Conservation (phyloP, 495 filamentous ascomycete genomes). For the Hypomontagnella submonticulosa region DNA sequence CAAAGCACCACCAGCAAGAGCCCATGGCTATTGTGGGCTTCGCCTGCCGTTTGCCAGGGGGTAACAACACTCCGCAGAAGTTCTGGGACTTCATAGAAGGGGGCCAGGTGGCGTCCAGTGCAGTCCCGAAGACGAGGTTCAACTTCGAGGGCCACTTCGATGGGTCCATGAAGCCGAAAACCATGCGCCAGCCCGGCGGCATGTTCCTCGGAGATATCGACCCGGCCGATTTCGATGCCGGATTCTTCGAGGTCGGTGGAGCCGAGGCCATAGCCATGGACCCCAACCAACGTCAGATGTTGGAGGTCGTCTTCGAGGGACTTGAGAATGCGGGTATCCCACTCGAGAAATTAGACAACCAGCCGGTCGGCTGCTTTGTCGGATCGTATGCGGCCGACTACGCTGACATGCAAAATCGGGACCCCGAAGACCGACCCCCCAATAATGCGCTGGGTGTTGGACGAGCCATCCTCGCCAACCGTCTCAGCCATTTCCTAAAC, state of each 20-base stretch:
- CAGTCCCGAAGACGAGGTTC: slow-evolving; percentile 73
- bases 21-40: slow-evolving; percentile 65
- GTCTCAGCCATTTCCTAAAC: slow-evolving; percentile 34
- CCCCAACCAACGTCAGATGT: slow-evolving; percentile 79
- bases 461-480: slow-evolving; percentile 36
- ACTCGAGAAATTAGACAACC: slow-evolving; percentile 73
- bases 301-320: slow-evolving; percentile 82
- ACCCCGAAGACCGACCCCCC: slow-evolving; percentile 18
- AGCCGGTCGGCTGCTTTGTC: slow-evolving; percentile 81
- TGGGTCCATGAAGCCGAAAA: slow-evolving; percentile 75
- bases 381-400: slow-evolving; percentile 83
- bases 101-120: slow-evolving; percentile 60
- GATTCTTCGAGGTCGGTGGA: slow-evolving; percentile 81
- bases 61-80: slow-evolving; percentile 53
- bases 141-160: slow-evolving; percentile 51
- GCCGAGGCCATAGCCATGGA: slow-evolving; percentile 79
- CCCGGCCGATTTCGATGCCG: slow-evolving; percentile 77
- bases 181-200: slow-evolving; percentile 58
- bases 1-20: neutral
- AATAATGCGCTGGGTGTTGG: slow-evolving; percentile 5
- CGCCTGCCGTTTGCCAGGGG: slow-evolving; percentile 63
- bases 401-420: slow-evolving; percentile 44
- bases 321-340: slow-evolving; percentile 84
- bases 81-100: slow-evolving; percentile 67
- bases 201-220: slow-evolving; percentile 54